Evolutionary conservation across 1,284 basidiomycete genomes (phyloP), one percentile per base, ranked within the genome.

Genomic region (Trichosporon asahii): DNA sequence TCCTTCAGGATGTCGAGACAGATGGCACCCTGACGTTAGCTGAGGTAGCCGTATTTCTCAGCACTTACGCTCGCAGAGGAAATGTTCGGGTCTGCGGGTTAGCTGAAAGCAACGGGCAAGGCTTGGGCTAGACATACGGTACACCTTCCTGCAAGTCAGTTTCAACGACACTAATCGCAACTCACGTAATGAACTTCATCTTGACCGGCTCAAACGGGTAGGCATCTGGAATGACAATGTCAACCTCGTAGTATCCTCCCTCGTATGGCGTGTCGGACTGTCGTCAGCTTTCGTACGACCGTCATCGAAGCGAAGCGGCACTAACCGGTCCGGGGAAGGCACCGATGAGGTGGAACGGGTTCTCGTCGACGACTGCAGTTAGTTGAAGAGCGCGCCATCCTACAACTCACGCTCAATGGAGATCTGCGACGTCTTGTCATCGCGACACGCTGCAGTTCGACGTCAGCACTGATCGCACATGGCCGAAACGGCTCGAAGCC

Each of bases 161-260:
- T 25, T 67, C 18, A 25, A 29, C 60, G 67, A 68, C 21, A 21
- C 37, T 6, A n/a, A 33, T 37, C n/a, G 27, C 14, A 23, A 83
- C 85, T 72, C 65, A 86, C 71, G 93, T 96, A 76, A 93, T 89
- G 83, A 97, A 97, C 82, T 95, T 95, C 95, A 99, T 98, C 87
- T 98, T 98, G 73, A 97, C 91, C 0, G 96, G 95, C 83, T 95
- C 92, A 83, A 98, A 98, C 4, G 96, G 96, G 81, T 98, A 98
- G 64, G 90, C 88, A 66, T 95, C 93, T 1, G 95, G 95, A 74
- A 98, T 94, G n/a, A 90, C 86, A 76, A 98, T 98, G 82, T 98
- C 95, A 66, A 98, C 92, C 84, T 97, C 90, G 80, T 95, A 99
- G 57, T 88, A 88, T 21, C 97, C 97, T 40, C 95, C 95, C 77